A percentile compares a stretch with the other conserved stretches of the same genome.
Conservation (phyloP, 106 monocot genomes). For the Dendrobium nobile region DNA sequence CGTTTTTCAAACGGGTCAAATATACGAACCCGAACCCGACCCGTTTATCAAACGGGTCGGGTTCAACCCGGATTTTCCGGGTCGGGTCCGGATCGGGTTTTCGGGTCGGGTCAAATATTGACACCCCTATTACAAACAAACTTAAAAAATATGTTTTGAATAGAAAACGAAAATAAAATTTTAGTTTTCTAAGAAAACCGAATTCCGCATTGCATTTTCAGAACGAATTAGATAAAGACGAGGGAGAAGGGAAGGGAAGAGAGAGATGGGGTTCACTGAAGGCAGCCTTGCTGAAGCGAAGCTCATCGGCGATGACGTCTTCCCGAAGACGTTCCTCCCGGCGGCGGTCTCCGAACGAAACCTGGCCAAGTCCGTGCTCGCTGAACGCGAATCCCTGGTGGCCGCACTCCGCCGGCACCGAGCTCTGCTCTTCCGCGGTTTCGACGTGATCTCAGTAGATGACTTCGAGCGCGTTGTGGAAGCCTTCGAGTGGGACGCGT, state of each 20-base stretch:
- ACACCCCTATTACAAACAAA: no score
- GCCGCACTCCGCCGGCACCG: constrained; percentile 3
- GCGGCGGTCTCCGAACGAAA: background rate
- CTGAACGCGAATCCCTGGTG: background rate
- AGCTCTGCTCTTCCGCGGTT: constrained; percentile 31
- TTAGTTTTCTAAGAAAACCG: no score
- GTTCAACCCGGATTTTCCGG: no score
- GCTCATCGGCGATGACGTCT: constrained; percentile 2
- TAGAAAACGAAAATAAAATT: no score
- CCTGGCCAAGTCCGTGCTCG: constrained; percentile 7
- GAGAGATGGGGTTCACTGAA: background rate
- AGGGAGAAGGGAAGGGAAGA: background rate
- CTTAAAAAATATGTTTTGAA: no score
- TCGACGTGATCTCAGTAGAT: constrained; percentile 22
- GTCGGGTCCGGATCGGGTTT: no score
- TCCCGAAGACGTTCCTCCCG: constrained; percentile 13
- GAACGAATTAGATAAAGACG: no score
- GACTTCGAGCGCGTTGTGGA: constrained; percentile 31
- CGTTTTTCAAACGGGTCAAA: no score
- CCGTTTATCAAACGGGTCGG: no score
- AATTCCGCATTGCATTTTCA: no score
- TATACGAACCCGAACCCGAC: no score
- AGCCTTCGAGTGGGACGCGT: constrained; percentile 28
- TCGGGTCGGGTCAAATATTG: no score
- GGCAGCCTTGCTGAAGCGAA: constrained; percentile 5